Evolutionary conservation across 2,329 filamentous ascomycete species (phyloP).

Genomic region (Hirsutella thompsonii): DNA sequence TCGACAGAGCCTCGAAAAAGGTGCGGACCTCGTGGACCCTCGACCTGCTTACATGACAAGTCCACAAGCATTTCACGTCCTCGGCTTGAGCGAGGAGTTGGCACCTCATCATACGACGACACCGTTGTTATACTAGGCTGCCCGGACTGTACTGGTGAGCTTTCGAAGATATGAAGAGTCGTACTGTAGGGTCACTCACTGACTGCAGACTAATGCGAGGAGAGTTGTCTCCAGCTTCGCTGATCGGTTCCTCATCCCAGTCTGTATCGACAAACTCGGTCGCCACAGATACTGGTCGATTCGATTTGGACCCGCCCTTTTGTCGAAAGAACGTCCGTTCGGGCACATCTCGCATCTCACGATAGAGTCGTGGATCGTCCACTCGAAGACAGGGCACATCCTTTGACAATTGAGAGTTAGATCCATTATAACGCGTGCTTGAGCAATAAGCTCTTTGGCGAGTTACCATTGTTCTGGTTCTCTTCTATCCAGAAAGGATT

Average conservation of each 20-base stretch:
- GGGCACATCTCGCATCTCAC: constrained; percentile 38
- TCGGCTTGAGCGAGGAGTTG: constrained; percentile 59
- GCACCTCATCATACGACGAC: constrained; percentile 74
- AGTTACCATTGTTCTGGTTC: background rate
- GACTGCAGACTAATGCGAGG: constrained; percentile 58
- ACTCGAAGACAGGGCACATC: constrained; percentile 21
- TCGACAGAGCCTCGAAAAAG: constrained; percentile 64
- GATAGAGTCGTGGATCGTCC: constrained; percentile 25
- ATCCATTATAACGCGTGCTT: background rate
- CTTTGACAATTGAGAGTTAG: constrained; percentile 10
- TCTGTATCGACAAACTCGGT: constrained; percentile 74
- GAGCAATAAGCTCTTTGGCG: too few relatives aligned
- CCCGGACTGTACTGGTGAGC: constrained; percentile 29
- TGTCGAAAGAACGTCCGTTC: constrained; percentile 50
- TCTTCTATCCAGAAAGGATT: background rate
- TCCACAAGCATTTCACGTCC: constrained; percentile 49
- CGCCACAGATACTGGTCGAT: constrained; percentile 54
- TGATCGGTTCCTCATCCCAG: constrained; percentile 44
- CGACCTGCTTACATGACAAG: constrained; percentile 49
- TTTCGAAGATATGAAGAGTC: constrained; percentile 5
- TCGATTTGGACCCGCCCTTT: constrained; percentile 31
- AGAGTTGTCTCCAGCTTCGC: constrained; percentile 51
- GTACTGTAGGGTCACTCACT: constrained; percentile 33
- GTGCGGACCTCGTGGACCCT: constrained; percentile 76
- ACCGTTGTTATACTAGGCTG: constrained; percentile 73